phyloP scores from a whole-genome alignment of 352 stramenopile genomes.

The Globisporangium orthogonon region DNA sequence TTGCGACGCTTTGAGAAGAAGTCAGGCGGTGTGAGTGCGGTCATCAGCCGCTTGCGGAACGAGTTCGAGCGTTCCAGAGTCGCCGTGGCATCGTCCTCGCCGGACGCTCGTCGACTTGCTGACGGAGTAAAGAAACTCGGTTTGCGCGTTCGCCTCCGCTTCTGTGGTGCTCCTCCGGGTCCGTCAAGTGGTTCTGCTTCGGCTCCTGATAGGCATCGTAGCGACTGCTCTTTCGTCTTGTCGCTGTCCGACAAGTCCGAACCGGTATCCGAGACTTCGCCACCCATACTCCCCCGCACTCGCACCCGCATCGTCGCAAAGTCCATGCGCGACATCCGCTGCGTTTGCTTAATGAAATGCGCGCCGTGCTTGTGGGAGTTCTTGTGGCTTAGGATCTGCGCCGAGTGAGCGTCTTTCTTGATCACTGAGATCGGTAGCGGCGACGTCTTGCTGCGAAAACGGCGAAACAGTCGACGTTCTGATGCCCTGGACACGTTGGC shows the following conservation, averaged over 20 bases:
- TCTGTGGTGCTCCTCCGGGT: not conserved
- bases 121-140: not conserved
- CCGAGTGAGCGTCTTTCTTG: constrained; percentile 50
- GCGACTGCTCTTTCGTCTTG: not conserved
- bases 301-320: constrained; percentile 14
- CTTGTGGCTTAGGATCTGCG: constrained; percentile 68
- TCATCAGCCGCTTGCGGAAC: constrained; percentile 19
- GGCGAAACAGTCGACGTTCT: constrained; percentile 8
- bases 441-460: constrained; percentile 22
- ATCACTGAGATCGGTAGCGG: constrained; percentile 63
- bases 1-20: constrained; percentile 6
- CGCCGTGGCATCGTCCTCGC: not conserved
- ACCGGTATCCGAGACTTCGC: not conserved
- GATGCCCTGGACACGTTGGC: constrained; percentile 7
- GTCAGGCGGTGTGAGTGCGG: not conserved
- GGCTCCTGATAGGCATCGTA: not conserved
- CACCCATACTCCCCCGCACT: not conserved
- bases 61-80: constrained; percentile 5
- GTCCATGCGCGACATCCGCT: constrained; percentile 48
- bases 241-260: constrained; percentile 1
- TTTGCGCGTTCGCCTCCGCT: not conserved
- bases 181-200: not conserved
- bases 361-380: constrained; percentile 63
- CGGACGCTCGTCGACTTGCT: not conserved
- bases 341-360: constrained; percentile 63